Evolutionary conservation across 163 green algal genomes (phyloP).

Genomic region (Scenedesmus sp.): DNA sequence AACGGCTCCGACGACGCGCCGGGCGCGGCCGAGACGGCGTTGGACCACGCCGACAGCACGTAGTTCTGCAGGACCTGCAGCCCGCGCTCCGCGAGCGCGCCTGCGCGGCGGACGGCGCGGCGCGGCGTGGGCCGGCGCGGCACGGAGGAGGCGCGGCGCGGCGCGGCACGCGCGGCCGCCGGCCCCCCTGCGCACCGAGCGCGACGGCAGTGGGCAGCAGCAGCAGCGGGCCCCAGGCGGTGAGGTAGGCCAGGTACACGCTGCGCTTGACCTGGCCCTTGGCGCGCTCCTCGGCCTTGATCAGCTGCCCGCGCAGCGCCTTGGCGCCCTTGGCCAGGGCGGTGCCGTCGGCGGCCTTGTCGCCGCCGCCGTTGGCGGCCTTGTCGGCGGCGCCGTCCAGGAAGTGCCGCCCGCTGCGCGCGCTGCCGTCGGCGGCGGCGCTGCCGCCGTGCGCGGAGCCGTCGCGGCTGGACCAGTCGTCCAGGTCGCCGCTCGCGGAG

Average conservation of each 20-base stretch:
- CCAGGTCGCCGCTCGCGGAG: no score
- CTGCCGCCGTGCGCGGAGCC: no score
- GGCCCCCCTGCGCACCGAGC: neutral
- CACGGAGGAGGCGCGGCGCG: neutral
- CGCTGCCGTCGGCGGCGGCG: no score
- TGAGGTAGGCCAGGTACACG: slow-evolving; percentile 58
- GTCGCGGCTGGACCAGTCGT: no score
- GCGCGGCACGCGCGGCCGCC: no score
- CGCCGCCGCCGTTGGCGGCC: no score
- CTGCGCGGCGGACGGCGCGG: neutral
- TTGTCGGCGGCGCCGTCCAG: no score
- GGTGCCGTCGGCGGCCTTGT: no score
- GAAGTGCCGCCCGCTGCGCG: no score
- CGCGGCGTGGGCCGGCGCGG: neutral
- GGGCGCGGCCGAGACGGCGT: slow-evolving; percentile 28
- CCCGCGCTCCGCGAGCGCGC: slow-evolving; percentile 67
- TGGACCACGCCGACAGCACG: slow-evolving; percentile 79
- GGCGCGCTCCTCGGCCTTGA: slow-evolving; percentile 48
- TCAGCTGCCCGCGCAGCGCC: slow-evolving; percentile 47
- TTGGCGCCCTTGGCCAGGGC: no score
- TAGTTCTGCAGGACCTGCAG: slow-evolving; percentile 86
- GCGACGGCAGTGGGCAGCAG: slow-evolving; percentile 34
- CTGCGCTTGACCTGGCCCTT: slow-evolving; percentile 52
- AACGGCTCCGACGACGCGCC: slow-evolving; percentile 9
- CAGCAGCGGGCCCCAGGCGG: slow-evolving; percentile 34